Evolutionary conservation across 169 alveolate genomes (phyloP).

Genomic region (Amoebophrya sp.): DNA sequence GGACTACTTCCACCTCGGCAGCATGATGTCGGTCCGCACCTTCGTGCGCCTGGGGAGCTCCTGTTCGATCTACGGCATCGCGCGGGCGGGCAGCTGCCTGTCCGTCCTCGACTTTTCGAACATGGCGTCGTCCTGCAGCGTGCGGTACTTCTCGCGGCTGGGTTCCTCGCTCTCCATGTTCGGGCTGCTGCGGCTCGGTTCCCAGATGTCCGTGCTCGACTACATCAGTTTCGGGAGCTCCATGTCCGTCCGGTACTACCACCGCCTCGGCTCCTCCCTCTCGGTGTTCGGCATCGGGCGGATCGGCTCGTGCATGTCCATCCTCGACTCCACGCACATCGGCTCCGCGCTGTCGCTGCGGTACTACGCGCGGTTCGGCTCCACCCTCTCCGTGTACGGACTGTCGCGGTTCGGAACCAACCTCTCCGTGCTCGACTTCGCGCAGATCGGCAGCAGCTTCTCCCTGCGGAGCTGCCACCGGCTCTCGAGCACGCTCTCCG

Average conservation of each 20-base stretch:
- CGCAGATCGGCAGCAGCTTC: background rate
- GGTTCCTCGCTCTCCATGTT: background rate
- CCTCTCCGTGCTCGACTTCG: background rate
- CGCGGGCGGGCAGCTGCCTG: conserved; percentile 10
- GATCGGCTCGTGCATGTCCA: background rate
- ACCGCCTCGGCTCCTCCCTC: background rate
- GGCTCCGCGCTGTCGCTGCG: background rate
- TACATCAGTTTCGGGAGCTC: background rate
- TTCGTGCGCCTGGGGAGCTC: background rate
- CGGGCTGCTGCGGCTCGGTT: background rate
- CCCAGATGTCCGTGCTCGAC: background rate
- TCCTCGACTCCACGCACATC: background rate
- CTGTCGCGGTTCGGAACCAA: background rate
- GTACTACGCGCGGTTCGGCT: background rate
- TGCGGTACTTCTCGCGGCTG: background rate
- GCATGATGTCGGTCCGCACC: background rate
- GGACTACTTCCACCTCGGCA: background rate
- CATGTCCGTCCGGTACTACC: background rate
- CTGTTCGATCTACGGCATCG: background rate
- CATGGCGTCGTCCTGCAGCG: background rate
- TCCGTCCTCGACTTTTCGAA: background rate
- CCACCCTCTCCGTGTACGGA: background rate
- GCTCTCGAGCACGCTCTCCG: background rate
- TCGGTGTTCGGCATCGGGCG: background rate
- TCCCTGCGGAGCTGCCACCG: background rate